Conservation (phyloP, 2,329 filamentous ascomycete species). For the Penicillium corylophilum region DNA sequence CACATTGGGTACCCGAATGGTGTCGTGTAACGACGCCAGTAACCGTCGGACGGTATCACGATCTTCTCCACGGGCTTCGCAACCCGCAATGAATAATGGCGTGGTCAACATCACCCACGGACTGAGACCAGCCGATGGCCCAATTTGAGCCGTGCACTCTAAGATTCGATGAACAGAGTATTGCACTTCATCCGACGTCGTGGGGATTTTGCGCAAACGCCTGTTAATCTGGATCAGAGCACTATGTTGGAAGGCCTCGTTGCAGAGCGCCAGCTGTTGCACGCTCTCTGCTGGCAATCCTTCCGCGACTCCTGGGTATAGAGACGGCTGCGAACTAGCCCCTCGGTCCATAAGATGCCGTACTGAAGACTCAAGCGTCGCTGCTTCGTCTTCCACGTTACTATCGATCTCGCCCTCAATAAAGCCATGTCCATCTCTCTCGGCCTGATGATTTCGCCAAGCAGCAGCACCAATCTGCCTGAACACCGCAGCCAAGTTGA, state of each 20-base stretch:
- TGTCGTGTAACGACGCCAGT: slow-evolving; percentile 37
- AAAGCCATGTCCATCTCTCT: slow-evolving; percentile 8
- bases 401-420: slow-evolving; percentile 20
- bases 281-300: slow-evolving; percentile 33
- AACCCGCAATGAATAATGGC: slow-evolving; percentile 45
- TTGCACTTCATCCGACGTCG: slow-evolving; percentile 33
- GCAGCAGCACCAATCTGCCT: slow-evolving; percentile 40
- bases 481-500: slow-evolving; percentile 40
- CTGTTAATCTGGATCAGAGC: slow-evolving; percentile 46
- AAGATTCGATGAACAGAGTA: slow-evolving; percentile 40
- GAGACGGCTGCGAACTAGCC: slow-evolving; percentile 28
- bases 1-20: slow-evolving; percentile 44
- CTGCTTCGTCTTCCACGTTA: slow-evolving; percentile 30
- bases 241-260: slow-evolving; percentile 45
- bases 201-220: slow-evolving; percentile 34
- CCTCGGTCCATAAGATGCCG: slow-evolving; percentile 35
- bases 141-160: slow-evolving; percentile 39
- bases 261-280: slow-evolving; percentile 40
- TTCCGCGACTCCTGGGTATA: slow-evolving; percentile 38
- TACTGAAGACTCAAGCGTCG: slow-evolving; percentile 35
- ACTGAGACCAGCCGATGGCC: slow-evolving; percentile 39
- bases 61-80: slow-evolving; percentile 40
- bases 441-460: slow-evolving; percentile 29
- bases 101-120: slow-evolving; percentile 46
- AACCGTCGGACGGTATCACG: slow-evolving; percentile 34